Conservation (phyloP, 805 yeast species). For the Nakazawaea anatomiae region DNA sequence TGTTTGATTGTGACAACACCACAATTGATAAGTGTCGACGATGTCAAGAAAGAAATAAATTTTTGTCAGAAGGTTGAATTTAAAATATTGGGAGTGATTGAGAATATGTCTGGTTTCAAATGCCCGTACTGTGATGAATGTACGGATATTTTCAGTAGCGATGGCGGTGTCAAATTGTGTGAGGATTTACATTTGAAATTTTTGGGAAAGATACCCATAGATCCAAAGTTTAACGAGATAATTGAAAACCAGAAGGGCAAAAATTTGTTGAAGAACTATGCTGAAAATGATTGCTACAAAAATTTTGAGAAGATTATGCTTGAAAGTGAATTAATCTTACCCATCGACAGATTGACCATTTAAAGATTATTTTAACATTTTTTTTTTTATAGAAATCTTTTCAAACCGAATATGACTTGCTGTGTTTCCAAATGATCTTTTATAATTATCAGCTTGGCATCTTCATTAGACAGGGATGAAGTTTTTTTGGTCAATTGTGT, state of each 20-base stretch:
- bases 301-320: constrained; percentile 41
- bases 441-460: constrained; percentile 8
- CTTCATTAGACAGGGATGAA: constrained; percentile 5
- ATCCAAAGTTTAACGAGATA: constrained; percentile 83
- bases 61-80: constrained; percentile 86
- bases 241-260: constrained; percentile 60
- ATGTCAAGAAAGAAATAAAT: constrained; percentile 89
- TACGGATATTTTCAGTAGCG: constrained; percentile 86
- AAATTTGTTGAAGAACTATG: constrained; percentile 31
- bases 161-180: constrained; percentile 84
- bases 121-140: constrained; percentile 93
- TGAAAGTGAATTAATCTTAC: neutral
- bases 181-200: constrained; percentile 54
- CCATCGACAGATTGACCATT: constrained; percentile 1
- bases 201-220: constrained; percentile 88
- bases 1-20: constrained; percentile 97
- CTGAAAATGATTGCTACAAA: constrained; percentile 29
- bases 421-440: neutral
- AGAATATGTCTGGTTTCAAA: constrained; percentile 94
- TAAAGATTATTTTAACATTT: neutral
- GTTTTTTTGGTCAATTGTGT: constrained; percentile 4
- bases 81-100: constrained; percentile 77
- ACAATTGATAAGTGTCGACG: constrained; percentile 87
- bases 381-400: constrained; percentile 1
- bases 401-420: constrained; percentile 4